Evolutionary conservation across 202 grass and related monocot genomes (phyloP).

Genomic region (Eragrostis tef): DNA sequence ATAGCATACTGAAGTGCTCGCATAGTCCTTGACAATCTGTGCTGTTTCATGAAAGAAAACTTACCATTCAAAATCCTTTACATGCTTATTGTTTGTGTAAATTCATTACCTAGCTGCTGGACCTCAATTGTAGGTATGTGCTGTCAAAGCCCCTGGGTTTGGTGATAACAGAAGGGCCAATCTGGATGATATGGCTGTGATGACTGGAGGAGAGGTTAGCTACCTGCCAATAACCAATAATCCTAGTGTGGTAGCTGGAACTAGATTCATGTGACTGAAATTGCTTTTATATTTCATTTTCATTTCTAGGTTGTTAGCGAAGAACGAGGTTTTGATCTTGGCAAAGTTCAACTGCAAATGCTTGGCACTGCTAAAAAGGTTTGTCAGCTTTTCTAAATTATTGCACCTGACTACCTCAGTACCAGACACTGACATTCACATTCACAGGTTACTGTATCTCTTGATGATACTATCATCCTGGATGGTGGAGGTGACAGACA

Average conservation of each 20-base stretch:
- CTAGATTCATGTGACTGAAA: constrained; percentile 24
- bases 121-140: constrained; percentile 72
- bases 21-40: not conserved
- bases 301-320: constrained; percentile 77
- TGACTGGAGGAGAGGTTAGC: constrained; percentile 87
- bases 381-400: constrained; percentile 45
- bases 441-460: constrained; percentile 81
- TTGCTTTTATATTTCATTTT: constrained; percentile 43
- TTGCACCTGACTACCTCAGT: not conserved
- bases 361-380: constrained; percentile 97
- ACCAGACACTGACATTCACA: constrained; percentile 39
- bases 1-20: constrained; percentile 20
- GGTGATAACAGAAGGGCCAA: constrained; percentile 89
- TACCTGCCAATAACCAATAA: not conserved
- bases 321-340: constrained; percentile 74
- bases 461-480: constrained; percentile 84
- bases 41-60: not conserved
- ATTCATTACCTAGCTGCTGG: constrained; percentile 40
- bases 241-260: constrained; percentile 11
- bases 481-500: constrained; percentile 87
- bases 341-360: constrained; percentile 77
- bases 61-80: not conserved
- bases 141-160: constrained; percentile 95
- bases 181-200: constrained; percentile 87
- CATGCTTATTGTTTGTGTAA: constrained; percentile 18